These are phyloP conservation scores for Chaetomiaceae sp. DNA, from an alignment of 2,329 filamentous ascomycete genomes.

Conservation along the genomic window DNA sequence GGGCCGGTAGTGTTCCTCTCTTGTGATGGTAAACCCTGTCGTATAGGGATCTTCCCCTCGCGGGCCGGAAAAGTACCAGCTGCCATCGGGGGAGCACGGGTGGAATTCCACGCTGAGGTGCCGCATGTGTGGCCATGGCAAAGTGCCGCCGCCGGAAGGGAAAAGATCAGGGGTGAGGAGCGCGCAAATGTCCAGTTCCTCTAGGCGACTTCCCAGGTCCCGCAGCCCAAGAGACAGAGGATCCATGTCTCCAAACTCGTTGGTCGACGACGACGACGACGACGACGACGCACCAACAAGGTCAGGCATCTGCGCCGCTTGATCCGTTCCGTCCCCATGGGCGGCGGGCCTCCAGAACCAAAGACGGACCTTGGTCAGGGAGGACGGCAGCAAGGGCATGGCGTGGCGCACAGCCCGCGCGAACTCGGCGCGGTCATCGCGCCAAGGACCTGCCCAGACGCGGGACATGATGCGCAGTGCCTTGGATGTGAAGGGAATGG, in stretches of 20 bases:
- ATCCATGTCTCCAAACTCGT: conserved; percentile 8
- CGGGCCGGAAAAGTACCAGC: conserved; percentile 17
- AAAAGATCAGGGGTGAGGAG: conserved; percentile 15
- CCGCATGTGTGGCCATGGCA: conserved; percentile 13
- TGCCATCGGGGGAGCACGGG: conserved; percentile 12
- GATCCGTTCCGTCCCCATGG: neutral
- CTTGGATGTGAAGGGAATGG: conserved; percentile 9
- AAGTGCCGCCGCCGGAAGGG: neutral
- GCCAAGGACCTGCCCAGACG: conserved; percentile 26
- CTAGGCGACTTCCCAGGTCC: conserved; percentile 9
- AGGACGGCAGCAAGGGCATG: conserved; percentile 5
- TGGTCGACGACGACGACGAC: neutral
- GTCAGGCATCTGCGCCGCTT: conserved; percentile 9
- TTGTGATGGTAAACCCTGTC: conserved; percentile 11
- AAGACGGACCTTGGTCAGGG: conserved; percentile 1
- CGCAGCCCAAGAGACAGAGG: conserved; percentile 11
- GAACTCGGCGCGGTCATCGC: conserved; percentile 27
- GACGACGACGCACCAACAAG: conserved; percentile 4
- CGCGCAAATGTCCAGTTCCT: conserved; percentile 10
- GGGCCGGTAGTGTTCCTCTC: conserved; percentile 15
- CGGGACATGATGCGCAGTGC: conserved; percentile 18
- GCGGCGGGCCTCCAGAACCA: neutral
- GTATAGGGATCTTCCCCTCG: conserved; percentile 8
- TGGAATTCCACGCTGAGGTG: conserved; percentile 13
- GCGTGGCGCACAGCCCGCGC: conserved; percentile 17